Base-by-base conservation (phyloP, 2,329 filamentous ascomycete species). In the Claviceps sp. region DNA sequence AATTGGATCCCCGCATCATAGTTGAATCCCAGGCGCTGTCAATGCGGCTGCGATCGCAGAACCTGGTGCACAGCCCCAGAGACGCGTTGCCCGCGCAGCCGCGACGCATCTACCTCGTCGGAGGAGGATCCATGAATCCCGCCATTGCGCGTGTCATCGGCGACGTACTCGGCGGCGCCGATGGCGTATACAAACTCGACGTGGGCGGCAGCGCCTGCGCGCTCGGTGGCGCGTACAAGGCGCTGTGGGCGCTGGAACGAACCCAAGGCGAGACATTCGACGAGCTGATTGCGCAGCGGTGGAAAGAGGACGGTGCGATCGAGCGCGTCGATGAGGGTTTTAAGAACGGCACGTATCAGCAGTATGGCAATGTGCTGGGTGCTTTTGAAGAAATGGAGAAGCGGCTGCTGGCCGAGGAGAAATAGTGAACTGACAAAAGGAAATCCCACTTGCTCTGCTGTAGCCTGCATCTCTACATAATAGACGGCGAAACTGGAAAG, bases 191-290 rank as follows among this genome's bases (percentile, higher is more conserved):
- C 71, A 86, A 85, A 68, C 80, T 98, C 14, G 90, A 97, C 63
- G 88, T 97, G 5, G 91, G 93, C 26, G 89, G 90, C 26, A 96
- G 95, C 69, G 91, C 93, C 2, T 98, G 93, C 69, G 93, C 91
- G 11, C 71, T 97, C 14, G 93, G 93, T 14, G 88, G 88, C 6
- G 91, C 91, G 26, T 96, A 97, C 70, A 97, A 97, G 71, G 91
- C 93, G 14, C 83, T 95, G 0, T 98, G 93, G 93, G 89, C 86
- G 1, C 74, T 88, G 51, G 88, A 93, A 72, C 73, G 86, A 47
- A 66, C 68, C 23, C 65, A 70, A 2, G 75, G 73, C 17, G 83
- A 95, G 76, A 87, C 78, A 4, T 97, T 97, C 69, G 93, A 97
- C 64, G 84, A 91, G 55, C 74, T 95, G 56, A 84, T 98, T 55